These are phyloP conservation scores for Fusarium austroafricanum DNA, from an alignment of 2,329 filamentous ascomycete genomes.

Conservation along the genomic window DNA sequence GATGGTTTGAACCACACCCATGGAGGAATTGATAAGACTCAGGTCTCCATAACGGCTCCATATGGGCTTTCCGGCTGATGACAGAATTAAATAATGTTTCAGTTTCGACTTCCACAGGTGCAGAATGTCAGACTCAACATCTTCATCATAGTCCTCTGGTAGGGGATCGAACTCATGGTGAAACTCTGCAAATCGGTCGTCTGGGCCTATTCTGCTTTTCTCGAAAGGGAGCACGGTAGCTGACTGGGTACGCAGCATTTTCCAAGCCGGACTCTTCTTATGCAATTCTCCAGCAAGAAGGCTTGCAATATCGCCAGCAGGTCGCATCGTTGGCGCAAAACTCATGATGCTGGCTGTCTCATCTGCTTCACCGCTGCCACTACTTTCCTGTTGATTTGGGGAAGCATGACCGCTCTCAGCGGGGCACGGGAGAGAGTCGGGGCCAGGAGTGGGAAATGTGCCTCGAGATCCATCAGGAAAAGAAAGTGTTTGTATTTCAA, in stretches of 20 bases:
- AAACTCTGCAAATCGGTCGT: slow-evolving; percentile 74
- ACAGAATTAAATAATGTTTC: slow-evolving; percentile 97
- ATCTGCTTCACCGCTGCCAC: slow-evolving; percentile 62
- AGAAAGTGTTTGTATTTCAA: slow-evolving; percentile 82
- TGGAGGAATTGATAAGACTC: slow-evolving; percentile 89
- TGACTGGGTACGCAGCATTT: slow-evolving; percentile 72
- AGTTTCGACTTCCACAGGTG: slow-evolving; percentile 88
- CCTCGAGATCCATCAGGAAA: slow-evolving; percentile 77
- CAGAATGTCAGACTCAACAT: slow-evolving; percentile 68
- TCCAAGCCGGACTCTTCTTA: slow-evolving; percentile 75
- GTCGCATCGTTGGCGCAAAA: slow-evolving; percentile 71
- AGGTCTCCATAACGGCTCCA: slow-evolving; percentile 96
- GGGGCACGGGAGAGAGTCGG: slow-evolving; percentile 22
- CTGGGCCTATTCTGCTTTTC: slow-evolving; percentile 55
- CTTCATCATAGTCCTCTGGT: slow-evolving; percentile 62
- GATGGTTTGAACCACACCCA: slow-evolving; percentile 95
- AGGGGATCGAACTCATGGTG: slow-evolving; percentile 82
- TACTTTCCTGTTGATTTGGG: slow-evolving; percentile 48
- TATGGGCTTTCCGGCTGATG: slow-evolving; percentile 95
- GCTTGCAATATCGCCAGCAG: slow-evolving; percentile 80
- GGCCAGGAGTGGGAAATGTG: slow-evolving; percentile 64
- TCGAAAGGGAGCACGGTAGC: slow-evolving; percentile 72
- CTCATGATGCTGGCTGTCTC: slow-evolving; percentile 76
- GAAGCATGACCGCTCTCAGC: slow-evolving; percentile 56
- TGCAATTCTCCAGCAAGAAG: slow-evolving; percentile 79